Conservation (phyloP, 805 yeast genomes). For the Yamadazyma tumulicola region DNA sequence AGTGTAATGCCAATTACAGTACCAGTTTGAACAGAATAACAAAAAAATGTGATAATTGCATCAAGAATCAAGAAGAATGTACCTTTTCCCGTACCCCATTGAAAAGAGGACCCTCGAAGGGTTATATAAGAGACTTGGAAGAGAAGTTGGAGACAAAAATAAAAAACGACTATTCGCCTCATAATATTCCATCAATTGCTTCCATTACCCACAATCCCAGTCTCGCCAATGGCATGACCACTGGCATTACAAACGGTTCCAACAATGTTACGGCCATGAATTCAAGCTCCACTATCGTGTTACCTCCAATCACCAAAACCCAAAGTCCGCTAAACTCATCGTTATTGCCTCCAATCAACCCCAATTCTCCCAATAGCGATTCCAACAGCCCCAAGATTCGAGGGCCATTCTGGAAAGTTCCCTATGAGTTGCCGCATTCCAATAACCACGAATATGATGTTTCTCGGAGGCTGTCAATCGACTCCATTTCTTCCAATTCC, state of each 20-base stretch:
- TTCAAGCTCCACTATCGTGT: slow-evolving; percentile 19
- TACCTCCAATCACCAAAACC: slow-evolving; percentile 24
- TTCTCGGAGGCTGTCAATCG: slow-evolving; percentile 44
- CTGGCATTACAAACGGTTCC: slow-evolving; percentile 5
- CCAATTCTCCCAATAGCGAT: slow-evolving; percentile 6
- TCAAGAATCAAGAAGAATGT: slow-evolving; percentile 57
- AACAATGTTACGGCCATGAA: too few relatives aligned
- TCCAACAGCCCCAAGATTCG: slow-evolving; percentile 30
- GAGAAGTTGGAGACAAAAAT: slow-evolving; percentile 27
- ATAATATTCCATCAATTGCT: neutral
- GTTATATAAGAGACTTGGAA: slow-evolving; percentile 49
- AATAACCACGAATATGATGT: slow-evolving; percentile 2
- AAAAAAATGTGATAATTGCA: slow-evolving; percentile 59
- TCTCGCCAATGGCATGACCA: neutral
- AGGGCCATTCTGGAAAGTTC: slow-evolving; percentile 61
- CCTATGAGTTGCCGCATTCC: slow-evolving; percentile 50
- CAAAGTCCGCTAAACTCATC: neutral
- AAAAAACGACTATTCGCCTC: neutral
- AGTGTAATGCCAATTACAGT: slow-evolving; percentile 62
- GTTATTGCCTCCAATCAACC: slow-evolving; percentile 4
- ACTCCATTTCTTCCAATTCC: slow-evolving; percentile 47
- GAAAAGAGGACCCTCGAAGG: slow-evolving; percentile 79
- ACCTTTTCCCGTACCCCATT: slow-evolving; percentile 68
- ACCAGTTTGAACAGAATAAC: slow-evolving; percentile 43
- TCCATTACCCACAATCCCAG: neutral